A percentile compares a stretch with the other conserved stretches of the same genome.
Conservation (phyloP, 805 yeast genomes). For the Metschnikowia continentalis region DNA sequence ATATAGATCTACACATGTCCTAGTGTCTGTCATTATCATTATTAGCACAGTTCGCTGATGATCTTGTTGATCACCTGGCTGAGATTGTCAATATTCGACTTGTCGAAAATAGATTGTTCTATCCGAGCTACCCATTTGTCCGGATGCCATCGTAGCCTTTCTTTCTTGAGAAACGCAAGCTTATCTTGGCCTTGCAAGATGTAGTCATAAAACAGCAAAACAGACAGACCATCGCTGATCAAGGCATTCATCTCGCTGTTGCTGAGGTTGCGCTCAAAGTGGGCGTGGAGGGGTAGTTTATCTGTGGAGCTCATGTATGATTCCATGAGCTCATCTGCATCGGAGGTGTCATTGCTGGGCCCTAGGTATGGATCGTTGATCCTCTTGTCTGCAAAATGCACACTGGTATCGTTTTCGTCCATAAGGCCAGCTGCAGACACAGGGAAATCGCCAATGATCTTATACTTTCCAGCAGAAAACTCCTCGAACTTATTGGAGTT, state of each 20-base stretch:
- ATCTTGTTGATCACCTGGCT: conserved; percentile 29
- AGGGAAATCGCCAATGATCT: conserved; percentile 31
- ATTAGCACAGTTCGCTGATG: conserved; percentile 4
- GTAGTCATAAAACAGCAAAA: conserved; percentile 25
- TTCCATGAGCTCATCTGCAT: conserved; percentile 3
- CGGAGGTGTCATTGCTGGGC: conserved; percentile 1
- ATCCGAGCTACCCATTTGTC: conserved; percentile 48
- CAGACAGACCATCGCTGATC: conserved; percentile 21
- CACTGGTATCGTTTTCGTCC: conserved; percentile 30
- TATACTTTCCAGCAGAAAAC: conserved; percentile 13
- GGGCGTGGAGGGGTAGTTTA: conserved; percentile 14
- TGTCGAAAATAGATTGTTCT: conserved; percentile 19
- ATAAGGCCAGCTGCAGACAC: conserved; percentile 28
- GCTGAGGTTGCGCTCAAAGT: conserved; percentile 9
- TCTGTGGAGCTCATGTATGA: conserved; percentile 16
- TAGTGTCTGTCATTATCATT: background rate
- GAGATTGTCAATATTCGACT: conserved; percentile 26
- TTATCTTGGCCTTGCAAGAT: conserved; percentile 16
- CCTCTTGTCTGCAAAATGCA: conserved; percentile 37
- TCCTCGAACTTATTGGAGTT: conserved; percentile 10
- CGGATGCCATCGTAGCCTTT: conserved; percentile 69
- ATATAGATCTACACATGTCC: too few relatives aligned
- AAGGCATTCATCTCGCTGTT: conserved; percentile 10
- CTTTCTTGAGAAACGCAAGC: conserved; percentile 35
- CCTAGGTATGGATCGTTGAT: conserved; percentile 31